Evolutionary conservation across 2,329 filamentous ascomycete species (phyloP).

Genomic region (Fusarium illudens): DNA sequence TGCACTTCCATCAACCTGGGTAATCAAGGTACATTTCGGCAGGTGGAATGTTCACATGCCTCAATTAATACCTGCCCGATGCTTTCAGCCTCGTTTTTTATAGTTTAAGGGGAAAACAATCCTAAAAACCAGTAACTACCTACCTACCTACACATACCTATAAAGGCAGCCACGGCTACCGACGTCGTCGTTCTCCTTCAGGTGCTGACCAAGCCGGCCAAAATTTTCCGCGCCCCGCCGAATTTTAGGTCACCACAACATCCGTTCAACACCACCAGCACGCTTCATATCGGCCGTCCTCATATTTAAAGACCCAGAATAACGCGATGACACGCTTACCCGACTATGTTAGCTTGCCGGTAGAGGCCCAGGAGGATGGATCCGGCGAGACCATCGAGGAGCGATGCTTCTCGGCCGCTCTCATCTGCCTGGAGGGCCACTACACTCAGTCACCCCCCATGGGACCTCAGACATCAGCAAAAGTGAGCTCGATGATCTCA

Average conservation of each 20-base stretch:
- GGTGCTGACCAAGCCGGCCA: conserved; percentile 42
- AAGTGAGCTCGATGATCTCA: conserved; percentile 65
- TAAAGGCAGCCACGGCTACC: neutral
- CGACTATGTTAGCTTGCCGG: conserved; percentile 34
- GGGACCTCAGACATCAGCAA: conserved; percentile 63
- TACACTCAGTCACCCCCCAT: conserved; percentile 66
- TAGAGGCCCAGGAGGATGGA: conserved; percentile 29
- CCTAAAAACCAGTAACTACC: no score
- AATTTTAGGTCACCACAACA: conserved; percentile 32
- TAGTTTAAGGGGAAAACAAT: no score
- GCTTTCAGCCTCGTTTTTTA: neutral
- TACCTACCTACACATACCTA: neutral
- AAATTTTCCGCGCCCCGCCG: conserved; percentile 41
- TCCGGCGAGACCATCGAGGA: conserved; percentile 66
- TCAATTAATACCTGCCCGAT: neutral
- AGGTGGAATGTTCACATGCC: neutral
- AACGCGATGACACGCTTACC: conserved; percentile 40
- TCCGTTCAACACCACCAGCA: conserved; percentile 17
- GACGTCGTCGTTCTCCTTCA: conserved; percentile 6
- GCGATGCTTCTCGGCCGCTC: conserved; percentile 66
- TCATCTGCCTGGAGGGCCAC: conserved; percentile 70
- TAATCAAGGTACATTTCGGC: neutral
- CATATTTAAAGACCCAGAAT: conserved; percentile 23
- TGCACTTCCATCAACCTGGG: neutral
- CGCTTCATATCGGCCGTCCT: conserved; percentile 10